Evolutionary conservation across 2,329 filamentous ascomycete genomes (phyloP), one percentile per base, ranked within the genome.

Genomic region (Trichoderma atroviride): DNA sequence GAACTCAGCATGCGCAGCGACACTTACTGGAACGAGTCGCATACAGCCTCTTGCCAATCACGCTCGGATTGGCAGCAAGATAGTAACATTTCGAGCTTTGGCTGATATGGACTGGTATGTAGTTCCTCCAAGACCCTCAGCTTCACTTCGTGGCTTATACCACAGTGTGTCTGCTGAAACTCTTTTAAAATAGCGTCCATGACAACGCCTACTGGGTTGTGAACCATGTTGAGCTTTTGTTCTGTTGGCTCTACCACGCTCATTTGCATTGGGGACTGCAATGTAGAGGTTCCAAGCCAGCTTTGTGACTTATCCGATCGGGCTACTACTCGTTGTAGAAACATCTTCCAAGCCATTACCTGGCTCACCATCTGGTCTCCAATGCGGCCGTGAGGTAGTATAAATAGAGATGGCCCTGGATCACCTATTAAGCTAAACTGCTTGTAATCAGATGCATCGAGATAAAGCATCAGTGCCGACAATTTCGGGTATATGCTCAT

Each of bases 1-100:
- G 1, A 13, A 4, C 3, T 3, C 13, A 24, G 33, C 3, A 7
- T 35, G 13, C 7, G 29, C 29, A 0, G 37, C 2, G 19, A 6
- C 24, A 59, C 31, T 58, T 60, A 68, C 65, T 43, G 43, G 16
- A 60, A 40, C 40, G 65, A 68, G 13, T 68, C 68, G 33, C 62
- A 70, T 35, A 59, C 22, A 9, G 55, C 68, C n/a, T 70, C 68
- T 19, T 70, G 68, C 68, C 68, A 70, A 11, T 50, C 40, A 29
- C 55, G 52, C n/a, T n/a, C 40, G 24, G 68, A 56, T n/a, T 56
- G 62, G 50, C 62, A 68, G 68, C 62, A 55, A 9, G 68, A 70
- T n/a, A 70, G 37, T 16, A 70, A 29, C 68, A 70, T 70, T 60
- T 67, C 68, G 1, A 70, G 55, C 11, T 37, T 59, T 5, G 55